These are phyloP conservation scores for Crithidia fasciculata DNA, from an alignment of 208 protist genomes.

Conservation along the genomic window DNA sequence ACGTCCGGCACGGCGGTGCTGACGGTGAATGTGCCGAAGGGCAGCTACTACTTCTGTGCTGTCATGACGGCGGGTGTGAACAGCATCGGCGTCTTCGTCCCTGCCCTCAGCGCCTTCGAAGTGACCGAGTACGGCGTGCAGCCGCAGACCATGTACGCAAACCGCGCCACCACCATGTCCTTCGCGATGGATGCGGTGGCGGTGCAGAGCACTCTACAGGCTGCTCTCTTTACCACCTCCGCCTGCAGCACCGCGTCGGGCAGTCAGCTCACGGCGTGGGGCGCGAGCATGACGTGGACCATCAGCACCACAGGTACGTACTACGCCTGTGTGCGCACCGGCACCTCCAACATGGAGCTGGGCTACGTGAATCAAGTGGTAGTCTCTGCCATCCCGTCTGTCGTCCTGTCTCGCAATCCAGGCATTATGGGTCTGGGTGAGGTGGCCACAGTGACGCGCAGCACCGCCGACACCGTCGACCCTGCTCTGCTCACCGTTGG, in stretches of 20 bases:
- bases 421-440: slow-evolving; percentile 56
- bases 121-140: slow-evolving; percentile 69
- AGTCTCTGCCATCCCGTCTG: slow-evolving; percentile 39
- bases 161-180: slow-evolving; percentile 46
- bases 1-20: slow-evolving; percentile 21
- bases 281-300: slow-evolving; percentile 35
- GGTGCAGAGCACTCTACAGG: slow-evolving; percentile 24
- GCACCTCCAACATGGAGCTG: slow-evolving; percentile 8
- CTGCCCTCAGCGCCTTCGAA: slow-evolving; percentile 34
- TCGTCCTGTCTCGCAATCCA: slow-evolving; percentile 39
- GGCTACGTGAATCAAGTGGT: slow-evolving; percentile 48
- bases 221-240: slow-evolving; percentile 33
- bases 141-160: slow-evolving; percentile 65
- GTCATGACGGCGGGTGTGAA: slow-evolving; percentile 24
- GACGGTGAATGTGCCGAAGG: slow-evolving; percentile 45
- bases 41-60: slow-evolving; percentile 70
- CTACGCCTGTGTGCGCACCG: slow-evolving; percentile 64
- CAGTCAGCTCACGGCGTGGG: slow-evolving; percentile 30
- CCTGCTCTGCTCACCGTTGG: slow-evolving; percentile 52
- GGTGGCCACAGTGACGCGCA: slow-evolving; percentile 45
- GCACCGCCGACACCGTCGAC: slow-evolving; percentile 9
- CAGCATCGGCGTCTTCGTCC: slow-evolving; percentile 49
- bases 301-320: slow-evolving; percentile 49
- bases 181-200: slow-evolving; percentile 51
- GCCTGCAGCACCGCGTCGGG: slow-evolving; percentile 26